Conservation (phyloP, 176 grass and related monocot genomes). For the Bothriochloa decipiens region DNA sequence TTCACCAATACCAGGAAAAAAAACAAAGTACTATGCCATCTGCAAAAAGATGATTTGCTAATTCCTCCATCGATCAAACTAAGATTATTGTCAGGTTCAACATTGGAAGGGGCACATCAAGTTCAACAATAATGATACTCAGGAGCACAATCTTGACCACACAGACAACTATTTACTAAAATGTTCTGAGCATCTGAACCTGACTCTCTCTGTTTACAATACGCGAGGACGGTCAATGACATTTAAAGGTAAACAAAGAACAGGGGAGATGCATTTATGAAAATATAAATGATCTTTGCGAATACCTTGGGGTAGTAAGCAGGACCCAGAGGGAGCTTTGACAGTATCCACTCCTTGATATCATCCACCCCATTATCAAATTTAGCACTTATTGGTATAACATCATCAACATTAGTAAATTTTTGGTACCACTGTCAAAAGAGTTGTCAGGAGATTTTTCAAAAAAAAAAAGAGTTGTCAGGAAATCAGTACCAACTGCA, state of each 20-base stretch:
- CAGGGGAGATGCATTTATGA: background rate
- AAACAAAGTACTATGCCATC: background rate
- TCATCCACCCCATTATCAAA: constrained; percentile 81
- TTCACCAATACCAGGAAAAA: constrained; percentile 6
- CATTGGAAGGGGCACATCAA: background rate
- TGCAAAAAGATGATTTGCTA: constrained; percentile 1
- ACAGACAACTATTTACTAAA: background rate
- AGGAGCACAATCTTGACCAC: background rate
- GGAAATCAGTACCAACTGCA: constrained; percentile 21
- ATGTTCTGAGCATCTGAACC: background rate
- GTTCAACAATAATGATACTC: background rate
- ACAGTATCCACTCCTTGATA: constrained; percentile 95
- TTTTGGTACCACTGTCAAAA: constrained; percentile 94
- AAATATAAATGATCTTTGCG: background rate
- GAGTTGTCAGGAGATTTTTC: too few species aligned
- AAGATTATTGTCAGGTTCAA: background rate
- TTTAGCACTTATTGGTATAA: constrained; percentile 99
- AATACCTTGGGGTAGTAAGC: constrained; percentile 94
- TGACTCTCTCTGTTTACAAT: background rate
- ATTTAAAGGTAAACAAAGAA: background rate
- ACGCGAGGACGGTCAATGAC: background rate
- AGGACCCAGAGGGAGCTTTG: constrained; percentile 87
- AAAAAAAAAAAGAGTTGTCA: constrained; percentile 26
- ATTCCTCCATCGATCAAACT: background rate
- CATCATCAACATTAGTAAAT: constrained; percentile 76